phyloP scores from a whole-genome alignment of 2,329 filamentous ascomycete species.

The Colletotrichum gloeosporioides region DNA sequence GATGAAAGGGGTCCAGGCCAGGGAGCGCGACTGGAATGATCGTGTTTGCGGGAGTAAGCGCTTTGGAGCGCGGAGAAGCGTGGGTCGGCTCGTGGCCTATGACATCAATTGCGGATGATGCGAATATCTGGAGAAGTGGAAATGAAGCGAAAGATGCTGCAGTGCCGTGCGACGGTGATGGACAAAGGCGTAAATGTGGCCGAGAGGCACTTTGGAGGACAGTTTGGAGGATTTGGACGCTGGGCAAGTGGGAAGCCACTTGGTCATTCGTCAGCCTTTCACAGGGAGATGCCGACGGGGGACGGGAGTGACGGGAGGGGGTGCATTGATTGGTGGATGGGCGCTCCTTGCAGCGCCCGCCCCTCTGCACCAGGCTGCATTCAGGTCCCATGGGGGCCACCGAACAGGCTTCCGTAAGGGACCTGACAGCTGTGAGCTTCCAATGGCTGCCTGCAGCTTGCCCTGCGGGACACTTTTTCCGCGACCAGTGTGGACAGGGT shows the following conservation, averaged over 20 bases:
- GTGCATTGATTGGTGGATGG: conserved; percentile 17
- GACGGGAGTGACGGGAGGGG: conserved; percentile 3
- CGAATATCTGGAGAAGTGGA: background rate
- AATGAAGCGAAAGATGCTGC: background rate
- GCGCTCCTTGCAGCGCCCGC: conserved; percentile 8
- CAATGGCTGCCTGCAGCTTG: background rate
- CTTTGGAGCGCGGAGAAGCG: background rate
- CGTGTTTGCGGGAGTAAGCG: background rate
- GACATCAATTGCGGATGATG: conserved; percentile 7
- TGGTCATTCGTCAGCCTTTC: conserved; percentile 19
- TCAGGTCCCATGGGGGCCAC: background rate
- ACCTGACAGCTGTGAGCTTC: background rate
- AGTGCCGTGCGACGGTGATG: background rate
- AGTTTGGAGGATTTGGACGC: background rate
- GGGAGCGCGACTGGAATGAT: background rate
- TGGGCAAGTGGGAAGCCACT: background rate
- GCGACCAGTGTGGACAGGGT: background rate
- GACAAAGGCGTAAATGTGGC: background rate
- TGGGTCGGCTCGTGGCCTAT: background rate
- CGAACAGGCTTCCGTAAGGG: background rate
- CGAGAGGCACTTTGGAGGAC: background rate
- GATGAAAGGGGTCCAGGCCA: background rate
- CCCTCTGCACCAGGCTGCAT: background rate
- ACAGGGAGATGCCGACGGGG: conserved; percentile 10
- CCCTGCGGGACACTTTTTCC: background rate